A percentile compares a stretch with the other conserved stretches of the same genome.
These are phyloP conservation scores for Taphrina pruni DNA, from an alignment of 1,139 yeast genomes.

Conservation along the genomic window DNA sequence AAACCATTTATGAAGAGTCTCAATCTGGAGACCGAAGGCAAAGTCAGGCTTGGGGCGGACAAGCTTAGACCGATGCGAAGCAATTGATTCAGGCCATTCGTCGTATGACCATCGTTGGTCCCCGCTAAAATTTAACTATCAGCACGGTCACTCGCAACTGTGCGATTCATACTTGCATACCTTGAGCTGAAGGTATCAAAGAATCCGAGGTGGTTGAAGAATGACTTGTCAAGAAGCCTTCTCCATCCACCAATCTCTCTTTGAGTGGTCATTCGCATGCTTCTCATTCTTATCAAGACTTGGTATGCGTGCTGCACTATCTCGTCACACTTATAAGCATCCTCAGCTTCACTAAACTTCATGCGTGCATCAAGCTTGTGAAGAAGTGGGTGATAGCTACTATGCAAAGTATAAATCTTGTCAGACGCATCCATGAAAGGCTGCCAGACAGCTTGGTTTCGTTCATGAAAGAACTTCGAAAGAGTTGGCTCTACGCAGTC, in stretches of 20 bases:
- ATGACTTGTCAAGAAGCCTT: background rate
- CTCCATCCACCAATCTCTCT: background rate
- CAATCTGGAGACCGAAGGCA: slow-evolving; percentile 1
- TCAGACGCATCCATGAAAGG: background rate
- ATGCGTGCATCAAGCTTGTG: background rate
- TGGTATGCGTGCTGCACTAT: background rate
- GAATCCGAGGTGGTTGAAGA: background rate
- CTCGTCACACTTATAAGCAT: background rate
- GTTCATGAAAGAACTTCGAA: background rate
- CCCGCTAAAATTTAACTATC: background rate
- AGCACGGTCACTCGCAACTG: background rate
- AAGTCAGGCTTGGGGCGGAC: slow-evolving; percentile 15
- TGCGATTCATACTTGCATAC: background rate
- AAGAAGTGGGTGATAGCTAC: background rate
- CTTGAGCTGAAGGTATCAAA: background rate
- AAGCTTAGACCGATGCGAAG: background rate
- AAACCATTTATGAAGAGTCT: background rate
- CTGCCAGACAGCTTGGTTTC: background rate
- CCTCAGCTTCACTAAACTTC: background rate
- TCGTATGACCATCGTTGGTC: background rate
- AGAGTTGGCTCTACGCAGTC: background rate
- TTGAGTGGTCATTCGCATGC: background rate
- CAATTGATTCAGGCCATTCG: background rate
- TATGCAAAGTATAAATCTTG: background rate
- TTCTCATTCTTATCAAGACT: background rate